Evolutionary conservation across 164 flowering plant genomes (phyloP).

Genomic region (Annona squamosa): DNA sequence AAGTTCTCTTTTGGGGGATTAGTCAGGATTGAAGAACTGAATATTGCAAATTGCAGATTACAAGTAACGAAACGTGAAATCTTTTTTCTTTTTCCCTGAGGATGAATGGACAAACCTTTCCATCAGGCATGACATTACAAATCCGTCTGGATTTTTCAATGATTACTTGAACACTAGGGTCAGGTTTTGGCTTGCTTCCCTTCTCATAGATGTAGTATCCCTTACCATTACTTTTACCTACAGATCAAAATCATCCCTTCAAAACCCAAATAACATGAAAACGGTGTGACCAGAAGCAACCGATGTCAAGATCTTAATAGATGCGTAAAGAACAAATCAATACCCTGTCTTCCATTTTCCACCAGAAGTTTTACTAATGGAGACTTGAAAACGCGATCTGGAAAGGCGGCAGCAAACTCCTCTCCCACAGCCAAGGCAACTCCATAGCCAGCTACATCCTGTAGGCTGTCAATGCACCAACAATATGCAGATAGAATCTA

Average conservation of each 20-base stretch:
- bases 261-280: not conserved
- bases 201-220: constrained; percentile 87
- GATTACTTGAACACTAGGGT: constrained; percentile 61
- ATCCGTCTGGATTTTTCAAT: constrained; percentile 67
- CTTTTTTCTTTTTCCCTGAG: too few species aligned
- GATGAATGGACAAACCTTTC: constrained; percentile 52
- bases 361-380: constrained; percentile 65
- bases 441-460: constrained; percentile 88
- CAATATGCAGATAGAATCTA: not conserved
- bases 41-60: too few species aligned
- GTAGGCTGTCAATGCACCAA: constrained; percentile 52
- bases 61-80: too few species aligned
- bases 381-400: constrained; percentile 54
- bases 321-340: not conserved
- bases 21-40: too few species aligned
- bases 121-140: constrained; percentile 68
- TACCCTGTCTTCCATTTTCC: constrained; percentile 87
- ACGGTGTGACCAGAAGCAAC: not conserved
- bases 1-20: too few species aligned
- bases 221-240: constrained; percentile 89
- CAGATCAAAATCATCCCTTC: constrained; percentile 1
- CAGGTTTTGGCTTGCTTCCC: constrained; percentile 89
- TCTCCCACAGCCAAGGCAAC: constrained; percentile 54
- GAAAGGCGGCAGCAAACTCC: constrained; percentile 51
- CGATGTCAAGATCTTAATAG: not conserved